A percentile compares a stretch with the other conserved stretches of the same genome.
These are phyloP conservation scores for Spizellomyces punctatus DNA, from an alignment of 192 early-diverging fungal genomes.

Conservation along the genomic window DNA sequence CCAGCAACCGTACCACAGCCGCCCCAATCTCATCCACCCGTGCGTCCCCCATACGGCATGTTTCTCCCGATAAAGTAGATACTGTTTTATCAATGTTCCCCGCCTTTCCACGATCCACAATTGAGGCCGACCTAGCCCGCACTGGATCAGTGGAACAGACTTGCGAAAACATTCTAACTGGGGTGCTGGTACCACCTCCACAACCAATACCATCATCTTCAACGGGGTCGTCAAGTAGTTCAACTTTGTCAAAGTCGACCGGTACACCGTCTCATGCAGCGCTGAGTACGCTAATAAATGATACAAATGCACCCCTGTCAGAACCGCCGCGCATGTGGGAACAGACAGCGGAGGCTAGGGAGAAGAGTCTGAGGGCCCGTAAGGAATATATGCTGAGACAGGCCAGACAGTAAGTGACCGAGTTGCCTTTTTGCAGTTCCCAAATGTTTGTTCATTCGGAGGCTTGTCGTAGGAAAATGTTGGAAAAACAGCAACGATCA, in stretches of 20 bases:
- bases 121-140: slow-evolving; percentile 73
- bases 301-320: slow-evolving; percentile 48
- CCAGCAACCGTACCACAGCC: background rate
- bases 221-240: background rate
- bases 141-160: slow-evolving; percentile 75
- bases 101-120: slow-evolving; percentile 72
- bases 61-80: slow-evolving; percentile 52
- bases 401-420: slow-evolving; percentile 64
- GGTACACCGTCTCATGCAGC: background rate
- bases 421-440: background rate
- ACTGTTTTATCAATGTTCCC: slow-evolving; percentile 83
- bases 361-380: slow-evolving; percentile 62
- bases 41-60: background rate
- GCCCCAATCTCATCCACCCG: background rate
- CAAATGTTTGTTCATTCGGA: background rate
- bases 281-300: background rate
- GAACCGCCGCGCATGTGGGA: slow-evolving; percentile 68
- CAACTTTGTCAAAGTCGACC: background rate
- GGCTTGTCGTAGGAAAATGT: background rate
- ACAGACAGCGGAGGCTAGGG: slow-evolving; percentile 55
- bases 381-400: slow-evolving; percentile 73
- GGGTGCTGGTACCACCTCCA: slow-evolving; percentile 14
- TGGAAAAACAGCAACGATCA: background rate
- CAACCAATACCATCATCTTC: background rate
- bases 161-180: slow-evolving; percentile 69